Conservation (phyloP, 345 rosid species). For the Pugionium cornutum region DNA sequence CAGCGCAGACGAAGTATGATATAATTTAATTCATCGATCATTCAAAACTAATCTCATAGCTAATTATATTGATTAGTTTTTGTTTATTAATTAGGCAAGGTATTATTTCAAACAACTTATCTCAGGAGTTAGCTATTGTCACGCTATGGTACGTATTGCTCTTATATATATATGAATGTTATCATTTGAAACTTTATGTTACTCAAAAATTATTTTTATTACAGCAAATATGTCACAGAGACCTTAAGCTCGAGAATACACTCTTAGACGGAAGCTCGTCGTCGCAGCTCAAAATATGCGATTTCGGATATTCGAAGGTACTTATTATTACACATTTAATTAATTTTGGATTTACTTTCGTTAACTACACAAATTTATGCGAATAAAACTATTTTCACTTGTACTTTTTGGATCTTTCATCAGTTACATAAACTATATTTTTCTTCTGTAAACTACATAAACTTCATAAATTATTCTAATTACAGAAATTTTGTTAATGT, state of each 20-base stretch:
- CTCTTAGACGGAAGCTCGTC: slow-evolving; percentile 75
- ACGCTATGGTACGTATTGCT: slow-evolving; percentile 60
- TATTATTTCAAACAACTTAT: slow-evolving; percentile 87
- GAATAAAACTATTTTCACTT: too few species aligned
- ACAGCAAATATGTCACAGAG: slow-evolving; percentile 91
- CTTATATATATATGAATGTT: background rate
- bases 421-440: too few species aligned
- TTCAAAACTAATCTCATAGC: background rate
- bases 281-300: slow-evolving; percentile 86
- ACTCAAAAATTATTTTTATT: background rate
- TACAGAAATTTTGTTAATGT: too few species aligned
- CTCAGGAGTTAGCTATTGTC: slow-evolving; percentile 93
- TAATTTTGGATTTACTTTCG: too few species aligned
- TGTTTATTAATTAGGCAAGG: slow-evolving; percentile 59
- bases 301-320: slow-evolving; percentile 86
- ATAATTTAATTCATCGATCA: background rate
- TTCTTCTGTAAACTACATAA: too few species aligned
- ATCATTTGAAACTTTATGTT: background rate
- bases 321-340: slow-evolving; percentile 13
- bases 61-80: slow-evolving; percentile 5
- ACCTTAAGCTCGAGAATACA: slow-evolving; percentile 91
- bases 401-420: too few species aligned
- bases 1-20: slow-evolving; percentile 72
- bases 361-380: too few species aligned
- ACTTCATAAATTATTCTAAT: too few species aligned